Base-by-base conservation (phyloP, 1,284 basidiomycete genomes). In the Porogramme epimiltina region DNA sequence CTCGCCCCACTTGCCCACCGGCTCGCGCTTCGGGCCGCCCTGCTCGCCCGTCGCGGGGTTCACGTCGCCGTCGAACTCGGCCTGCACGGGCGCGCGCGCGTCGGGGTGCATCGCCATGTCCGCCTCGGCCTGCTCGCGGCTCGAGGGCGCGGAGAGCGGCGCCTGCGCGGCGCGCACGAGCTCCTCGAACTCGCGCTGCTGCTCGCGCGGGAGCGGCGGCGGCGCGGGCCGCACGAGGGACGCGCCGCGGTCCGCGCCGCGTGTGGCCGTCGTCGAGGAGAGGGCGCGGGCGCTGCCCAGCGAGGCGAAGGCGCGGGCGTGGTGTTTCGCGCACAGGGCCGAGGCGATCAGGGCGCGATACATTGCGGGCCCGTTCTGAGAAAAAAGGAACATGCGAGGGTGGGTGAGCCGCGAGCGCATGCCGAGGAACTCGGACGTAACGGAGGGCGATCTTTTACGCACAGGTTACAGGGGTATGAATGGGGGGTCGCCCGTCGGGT, bases 131-230 rank as follows among this genome's bases (percentile, higher is more conserved):
- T 70, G 65, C 13, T 5, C 2, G 58, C 51, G 19, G 51, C 49
- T 8, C 49, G 43, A 26, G 33, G 61, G 56, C 10, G 62, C 59
- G 3, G 69, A 64, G 1, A 77, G 72, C 2, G 80, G 77, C 3
- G 70, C 68, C 56, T 84, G 79, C 0, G 84, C 83, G 28, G 71
- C 72, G 39, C 84, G 81, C 53, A 86, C 78, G 34, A 91, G 83
- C 20, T 83, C 77, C 62, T 92, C 88, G 54, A 92, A 92, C 66
- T 91, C 87, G 31, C 79, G 79, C 63, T 92, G 89, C 53, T 88
- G 78, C 18, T 79, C 76, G 8, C 72, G 73, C 2, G 89, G 87
- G n/a, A 92, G 78, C 0, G 85, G 79, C 3, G 84, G 85, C 1
- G 89, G 89, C 0, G 80, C 70, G 0, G 90, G 88, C 1, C 82